Conservation (phyloP, 1,284 basidiomycete genomes). For the Trichosporon faecale region DNA sequence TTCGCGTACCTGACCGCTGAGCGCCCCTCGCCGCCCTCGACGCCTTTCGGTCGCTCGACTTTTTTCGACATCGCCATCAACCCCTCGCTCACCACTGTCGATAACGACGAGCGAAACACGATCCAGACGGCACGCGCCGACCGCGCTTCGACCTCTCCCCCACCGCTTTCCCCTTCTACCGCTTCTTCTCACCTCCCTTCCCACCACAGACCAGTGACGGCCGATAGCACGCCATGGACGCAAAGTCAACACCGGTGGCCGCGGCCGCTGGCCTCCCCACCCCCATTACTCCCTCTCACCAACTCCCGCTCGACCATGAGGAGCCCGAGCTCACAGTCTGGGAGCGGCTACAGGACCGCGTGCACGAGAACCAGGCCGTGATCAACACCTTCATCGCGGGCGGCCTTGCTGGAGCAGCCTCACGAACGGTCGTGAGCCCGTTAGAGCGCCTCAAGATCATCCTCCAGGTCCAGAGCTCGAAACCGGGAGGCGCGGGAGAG, state of each 20-base stretch:
- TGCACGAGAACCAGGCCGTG: constrained; percentile 39
- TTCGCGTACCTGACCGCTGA: neutral
- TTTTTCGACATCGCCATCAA: neutral
- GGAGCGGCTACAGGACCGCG: constrained; percentile 6
- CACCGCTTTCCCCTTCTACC: neutral
- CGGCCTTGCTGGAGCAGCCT: constrained; percentile 56
- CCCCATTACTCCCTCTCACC: neutral
- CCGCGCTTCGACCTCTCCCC: neutral
- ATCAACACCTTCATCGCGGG: constrained; percentile 51
- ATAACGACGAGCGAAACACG: neutral
- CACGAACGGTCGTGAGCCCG: constrained; percentile 86
- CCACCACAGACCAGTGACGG: neutral
- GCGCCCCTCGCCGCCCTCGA: neutral
- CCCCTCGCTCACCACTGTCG: neutral
- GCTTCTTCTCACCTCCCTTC: neutral
- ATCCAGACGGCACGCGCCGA: neutral
- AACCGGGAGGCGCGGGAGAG: constrained; percentile 52
- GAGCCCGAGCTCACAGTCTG: constrained; percentile 3
- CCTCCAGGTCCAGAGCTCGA: constrained; percentile 71
- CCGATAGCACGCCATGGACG: neutral
- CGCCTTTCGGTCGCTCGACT: neutral
- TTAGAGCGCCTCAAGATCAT: constrained; percentile 93
- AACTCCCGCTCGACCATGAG: neutral
- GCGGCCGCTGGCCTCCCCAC: neutral
- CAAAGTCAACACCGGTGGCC: neutral